These are phyloP conservation scores for Xylariaceae sp. DNA, from an alignment of 2,329 filamentous ascomycete genomes.

Conservation along the genomic window DNA sequence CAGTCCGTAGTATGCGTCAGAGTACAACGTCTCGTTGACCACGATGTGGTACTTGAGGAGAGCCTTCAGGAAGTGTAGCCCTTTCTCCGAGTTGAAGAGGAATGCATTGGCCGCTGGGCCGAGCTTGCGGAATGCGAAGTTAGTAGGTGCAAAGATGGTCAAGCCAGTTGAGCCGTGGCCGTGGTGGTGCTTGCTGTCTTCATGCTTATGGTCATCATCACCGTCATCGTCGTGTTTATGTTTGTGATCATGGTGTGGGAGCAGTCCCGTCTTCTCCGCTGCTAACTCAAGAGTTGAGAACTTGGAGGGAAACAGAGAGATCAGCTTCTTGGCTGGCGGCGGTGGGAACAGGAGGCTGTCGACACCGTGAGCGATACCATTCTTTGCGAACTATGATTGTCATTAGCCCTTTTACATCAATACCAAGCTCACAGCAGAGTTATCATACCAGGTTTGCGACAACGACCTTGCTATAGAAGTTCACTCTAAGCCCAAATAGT, in stretches of 20 bases:
- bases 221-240: background rate
- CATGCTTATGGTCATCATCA: background rate
- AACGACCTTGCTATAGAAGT: slow-evolving; percentile 72
- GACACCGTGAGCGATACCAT: slow-evolving; percentile 78
- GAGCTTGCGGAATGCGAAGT: slow-evolving; percentile 75
- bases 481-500: slow-evolving; percentile 64
- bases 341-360: slow-evolving; percentile 76
- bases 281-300: slow-evolving; percentile 80
- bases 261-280: slow-evolving; percentile 71
- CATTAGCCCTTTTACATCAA: slow-evolving; percentile 2
- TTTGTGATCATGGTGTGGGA: slow-evolving; percentile 19
- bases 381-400: slow-evolving; percentile 59
- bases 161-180: slow-evolving; percentile 56
- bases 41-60: slow-evolving; percentile 45
- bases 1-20: slow-evolving; percentile 70
- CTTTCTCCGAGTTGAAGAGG: slow-evolving; percentile 73
- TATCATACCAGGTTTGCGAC: slow-evolving; percentile 64
- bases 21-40: slow-evolving; percentile 54
- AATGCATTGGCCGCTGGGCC: slow-evolving; percentile 75
- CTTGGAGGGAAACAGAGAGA: slow-evolving; percentile 66
- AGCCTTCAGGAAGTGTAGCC: slow-evolving; percentile 72
- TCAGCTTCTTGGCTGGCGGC: slow-evolving; percentile 49
- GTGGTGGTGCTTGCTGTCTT: slow-evolving; percentile 50
- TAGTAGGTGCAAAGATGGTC: slow-evolving; percentile 79
- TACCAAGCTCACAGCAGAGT: background rate